Conservation (phyloP, 2,329 filamentous ascomycete species). For the Claviceps pazoutovae region DNA sequence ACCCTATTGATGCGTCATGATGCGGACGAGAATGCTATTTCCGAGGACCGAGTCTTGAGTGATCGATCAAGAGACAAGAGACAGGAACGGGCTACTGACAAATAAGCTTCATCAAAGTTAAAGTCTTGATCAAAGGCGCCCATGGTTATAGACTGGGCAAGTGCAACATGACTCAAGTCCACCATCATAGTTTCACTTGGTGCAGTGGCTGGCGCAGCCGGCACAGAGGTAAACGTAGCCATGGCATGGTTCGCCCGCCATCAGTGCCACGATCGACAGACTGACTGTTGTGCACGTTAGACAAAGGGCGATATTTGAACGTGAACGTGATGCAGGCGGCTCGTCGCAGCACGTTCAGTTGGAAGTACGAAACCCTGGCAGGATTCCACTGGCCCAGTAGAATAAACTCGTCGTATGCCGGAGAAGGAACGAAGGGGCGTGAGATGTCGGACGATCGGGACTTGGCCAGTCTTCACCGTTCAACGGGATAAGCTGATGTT, state of each 20-base stretch:
- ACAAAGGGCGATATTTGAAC: not conserved
- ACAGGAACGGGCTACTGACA: slow-evolving; percentile 28
- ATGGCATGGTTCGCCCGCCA: slow-evolving; percentile 33
- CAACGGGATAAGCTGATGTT: not conserved
- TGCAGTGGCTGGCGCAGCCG: slow-evolving; percentile 32
- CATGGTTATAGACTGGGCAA: slow-evolving; percentile 27
- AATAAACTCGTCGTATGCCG: not conserved
- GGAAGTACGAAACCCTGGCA: not conserved
- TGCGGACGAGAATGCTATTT: too few relatives aligned
- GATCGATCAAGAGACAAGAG: not conserved
- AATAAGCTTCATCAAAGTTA: slow-evolving; percentile 40
- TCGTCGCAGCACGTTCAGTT: not conserved
- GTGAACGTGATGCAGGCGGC: not conserved
- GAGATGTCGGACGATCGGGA: not conserved
- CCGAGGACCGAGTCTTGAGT: too few relatives aligned
- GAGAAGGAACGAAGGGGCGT: not conserved
- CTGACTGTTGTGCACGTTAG: not conserved
- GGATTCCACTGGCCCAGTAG: not conserved
- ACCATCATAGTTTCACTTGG: slow-evolving; percentile 27
- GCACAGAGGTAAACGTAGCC: slow-evolving; percentile 44
- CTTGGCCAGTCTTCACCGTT: too few relatives aligned
- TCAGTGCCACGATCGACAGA: slow-evolving; percentile 12
- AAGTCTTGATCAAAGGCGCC: slow-evolving; percentile 39
- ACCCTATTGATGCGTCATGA: too few relatives aligned
- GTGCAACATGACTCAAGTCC: slow-evolving; percentile 26